phyloP scores from a whole-genome alignment of 768 basidiomycete species.

The Pleurotus ostreatus region DNA sequence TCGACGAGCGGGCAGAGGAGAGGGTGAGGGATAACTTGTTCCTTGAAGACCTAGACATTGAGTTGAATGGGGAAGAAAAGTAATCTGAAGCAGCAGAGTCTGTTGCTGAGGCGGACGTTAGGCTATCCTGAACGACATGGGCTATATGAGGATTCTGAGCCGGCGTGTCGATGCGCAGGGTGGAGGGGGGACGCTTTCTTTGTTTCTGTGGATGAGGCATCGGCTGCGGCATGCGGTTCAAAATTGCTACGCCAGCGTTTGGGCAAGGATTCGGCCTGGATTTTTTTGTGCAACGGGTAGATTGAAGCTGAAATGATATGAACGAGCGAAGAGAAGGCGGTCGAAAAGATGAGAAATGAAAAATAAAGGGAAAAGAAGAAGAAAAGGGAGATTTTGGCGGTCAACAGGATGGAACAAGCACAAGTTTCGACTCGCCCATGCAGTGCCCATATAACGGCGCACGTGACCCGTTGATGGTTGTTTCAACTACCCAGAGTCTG shows the following conservation, averaged over 20 bases:
- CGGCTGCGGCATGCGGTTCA: slow-evolving; percentile 4
- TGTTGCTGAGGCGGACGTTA: slow-evolving; percentile 33
- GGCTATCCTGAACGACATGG: slow-evolving; percentile 41
- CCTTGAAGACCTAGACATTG: slow-evolving; percentile 15
- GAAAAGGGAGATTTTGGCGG: slow-evolving; percentile 11
- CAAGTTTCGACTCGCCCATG: slow-evolving; percentile 2
- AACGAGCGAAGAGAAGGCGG: slow-evolving; percentile 1
- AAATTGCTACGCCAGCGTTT: slow-evolving; percentile 7
- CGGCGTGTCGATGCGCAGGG: slow-evolving; percentile 58
- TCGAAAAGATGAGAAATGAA: slow-evolving; percentile 6
- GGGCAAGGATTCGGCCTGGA: neutral
- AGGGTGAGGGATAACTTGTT: slow-evolving; percentile 73
- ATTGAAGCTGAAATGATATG: neutral
- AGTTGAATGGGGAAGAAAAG: slow-evolving; percentile 7
- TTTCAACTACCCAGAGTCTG: slow-evolving; percentile 7
- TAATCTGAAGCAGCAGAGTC: slow-evolving; percentile 9
- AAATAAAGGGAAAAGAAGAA: slow-evolving; percentile 18
- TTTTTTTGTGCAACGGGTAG: neutral
- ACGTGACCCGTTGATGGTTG: slow-evolving; percentile 10
- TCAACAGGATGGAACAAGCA: neutral
- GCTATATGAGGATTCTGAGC: slow-evolving; percentile 43
- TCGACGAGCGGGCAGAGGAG: slow-evolving; percentile 57
- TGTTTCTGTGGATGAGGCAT: slow-evolving; percentile 8
- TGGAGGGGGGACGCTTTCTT: slow-evolving; percentile 44
- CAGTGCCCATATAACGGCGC: neutral